phyloP scores from a whole-genome alignment of 2,329 filamentous ascomycete species.

The Dryadomyces quercus-mongolicae region DNA sequence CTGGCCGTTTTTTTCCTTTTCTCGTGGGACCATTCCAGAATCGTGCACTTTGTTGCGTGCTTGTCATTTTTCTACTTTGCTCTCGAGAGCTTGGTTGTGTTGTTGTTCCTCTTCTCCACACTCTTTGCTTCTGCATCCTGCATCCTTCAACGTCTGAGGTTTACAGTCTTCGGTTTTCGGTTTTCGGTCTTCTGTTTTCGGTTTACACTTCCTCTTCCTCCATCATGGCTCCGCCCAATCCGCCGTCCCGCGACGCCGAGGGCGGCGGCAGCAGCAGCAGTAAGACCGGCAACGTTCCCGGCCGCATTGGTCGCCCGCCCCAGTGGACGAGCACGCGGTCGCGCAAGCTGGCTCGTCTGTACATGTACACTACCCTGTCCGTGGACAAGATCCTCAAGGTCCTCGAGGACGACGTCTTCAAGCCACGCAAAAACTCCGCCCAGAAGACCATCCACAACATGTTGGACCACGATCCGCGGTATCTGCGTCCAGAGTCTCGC shows the following conservation, averaged over 20 bases:
- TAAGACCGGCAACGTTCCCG: slow-evolving; percentile 10
- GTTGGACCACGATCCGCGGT: slow-evolving; percentile 46
- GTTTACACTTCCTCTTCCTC: too few species aligned
- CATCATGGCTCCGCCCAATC: slow-evolving; percentile 9
- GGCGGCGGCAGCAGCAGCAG: slow-evolving; percentile 3
- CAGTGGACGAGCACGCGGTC: slow-evolving; percentile 42
- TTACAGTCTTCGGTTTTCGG: too few species aligned
- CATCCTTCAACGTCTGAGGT: not conserved
- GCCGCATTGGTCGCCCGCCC: slow-evolving; percentile 36
- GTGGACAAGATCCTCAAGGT: slow-evolving; percentile 39
- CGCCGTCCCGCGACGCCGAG: slow-evolving; percentile 8
- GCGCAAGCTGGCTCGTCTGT: slow-evolving; percentile 42
- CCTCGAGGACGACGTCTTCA: slow-evolving; percentile 29
- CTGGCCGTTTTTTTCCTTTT: too few species aligned
- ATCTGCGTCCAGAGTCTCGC: slow-evolving; percentile 38
- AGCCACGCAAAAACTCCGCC: slow-evolving; percentile 41
- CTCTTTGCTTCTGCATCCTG: too few species aligned
- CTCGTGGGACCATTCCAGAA: too few species aligned
- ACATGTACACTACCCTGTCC: slow-evolving; percentile 42
- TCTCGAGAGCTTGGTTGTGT: not conserved
- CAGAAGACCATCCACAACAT: slow-evolving; percentile 45
- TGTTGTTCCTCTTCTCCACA: not conserved
- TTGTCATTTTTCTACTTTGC: not conserved
- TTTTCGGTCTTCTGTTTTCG: too few species aligned
- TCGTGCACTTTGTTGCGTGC: too few species aligned